A percentile compares a stretch with the other conserved stretches of the same genome.
Conservation (phyloP, 2,329 filamentous ascomycete genomes). For the Neophaeococcomyces mojaviensis region DNA sequence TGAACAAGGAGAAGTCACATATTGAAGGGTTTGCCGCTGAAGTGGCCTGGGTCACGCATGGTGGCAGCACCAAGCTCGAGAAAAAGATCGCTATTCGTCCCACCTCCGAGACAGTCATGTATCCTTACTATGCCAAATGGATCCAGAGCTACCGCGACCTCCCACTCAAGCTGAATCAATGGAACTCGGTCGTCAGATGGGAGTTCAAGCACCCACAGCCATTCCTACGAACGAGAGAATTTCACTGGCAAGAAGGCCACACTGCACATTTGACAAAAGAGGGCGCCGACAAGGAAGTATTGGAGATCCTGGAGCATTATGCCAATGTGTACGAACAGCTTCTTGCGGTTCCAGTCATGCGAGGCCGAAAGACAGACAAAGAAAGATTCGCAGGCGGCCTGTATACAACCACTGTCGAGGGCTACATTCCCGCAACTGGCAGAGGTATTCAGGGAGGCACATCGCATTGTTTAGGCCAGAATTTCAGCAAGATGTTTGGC, state of each 20-base stretch:
- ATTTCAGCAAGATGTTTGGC: slow-evolving; percentile 99
- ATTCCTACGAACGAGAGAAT: slow-evolving; percentile 88
- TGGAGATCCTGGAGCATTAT: slow-evolving; percentile 90
- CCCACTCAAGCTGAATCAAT: slow-evolving; percentile 90
- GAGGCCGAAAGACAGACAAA: slow-evolving; percentile 90
- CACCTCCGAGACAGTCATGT: slow-evolving; percentile 76
- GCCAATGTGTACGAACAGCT: slow-evolving; percentile 87
- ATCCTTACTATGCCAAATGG: slow-evolving; percentile 93
- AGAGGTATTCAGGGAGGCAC: slow-evolving; percentile 95
- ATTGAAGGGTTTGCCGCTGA: slow-evolving; percentile 93
- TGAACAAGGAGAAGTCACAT: slow-evolving; percentile 84
- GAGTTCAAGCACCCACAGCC: slow-evolving; percentile 86
- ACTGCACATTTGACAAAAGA: slow-evolving; percentile 82
- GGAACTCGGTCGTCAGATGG: slow-evolving; percentile 94
- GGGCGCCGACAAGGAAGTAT: slow-evolving; percentile 73
- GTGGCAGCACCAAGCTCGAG: slow-evolving; percentile 87
- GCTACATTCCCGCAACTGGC: slow-evolving; percentile 91
- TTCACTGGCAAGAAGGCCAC: slow-evolving; percentile 97
- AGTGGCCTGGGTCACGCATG: slow-evolving; percentile 49
- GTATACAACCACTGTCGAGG: slow-evolving; percentile 95
- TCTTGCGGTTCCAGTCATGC: slow-evolving; percentile 88
- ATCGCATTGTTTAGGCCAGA: slow-evolving; percentile 89
- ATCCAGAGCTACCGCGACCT: slow-evolving; percentile 94
- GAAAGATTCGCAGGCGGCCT: slow-evolving; percentile 96
- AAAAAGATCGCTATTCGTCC: slow-evolving; percentile 64